Base-by-base conservation (phyloP, 2,329 filamentous ascomycete genomes). In the Colletotrichum somersetense region DNA sequence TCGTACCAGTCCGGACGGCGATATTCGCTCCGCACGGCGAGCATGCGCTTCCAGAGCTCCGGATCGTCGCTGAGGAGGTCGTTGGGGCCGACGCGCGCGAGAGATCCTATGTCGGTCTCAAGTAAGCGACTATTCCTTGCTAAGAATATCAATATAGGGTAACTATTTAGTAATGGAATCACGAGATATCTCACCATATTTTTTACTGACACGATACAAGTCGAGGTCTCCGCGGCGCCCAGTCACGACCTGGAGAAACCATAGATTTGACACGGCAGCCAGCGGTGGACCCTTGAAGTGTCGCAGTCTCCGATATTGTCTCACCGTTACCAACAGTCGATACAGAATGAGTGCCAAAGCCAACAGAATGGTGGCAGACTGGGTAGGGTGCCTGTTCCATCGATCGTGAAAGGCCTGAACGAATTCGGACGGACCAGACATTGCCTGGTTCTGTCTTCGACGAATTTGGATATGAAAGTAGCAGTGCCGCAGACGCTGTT, bases 1-100 rank as follows among this genome's bases (percentile, higher is more conserved):
- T 83, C 79, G 75, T 88, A 88, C 81, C 85, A 88, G 1, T 74
- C 74, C 0, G 79, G 79, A 2, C 82, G 80, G 0, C 74, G 76
- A 67, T 85, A 85, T 10, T 72, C 65, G 44, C 79, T 81, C 16
- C 82, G 79, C 5, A 80, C 81, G 1, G 76, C 78, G 18, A 78
- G 79, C 75, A 85, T 81, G 33, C 40, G 78, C n/a, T 80, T 79
- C 11, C 85, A 33, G 26, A 72, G 55, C 14, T 44, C 68, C n/a
- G 70, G 58, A 56, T 77, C 75, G 40, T 67, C 66, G 14, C 57
- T 68, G 26, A 76, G 18, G 23, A 77, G 63, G 23, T 68, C 61
- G 12, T 77, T 74, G 46, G 73, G 75, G 0, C 63, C 72, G 35
- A 75, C 68, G 14, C 75, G 72, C 3, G 70, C 68, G 14, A 77